phyloP scores from a whole-genome alignment of 2,329 filamentous ascomycete genomes.

The Penicillium thymicola region DNA sequence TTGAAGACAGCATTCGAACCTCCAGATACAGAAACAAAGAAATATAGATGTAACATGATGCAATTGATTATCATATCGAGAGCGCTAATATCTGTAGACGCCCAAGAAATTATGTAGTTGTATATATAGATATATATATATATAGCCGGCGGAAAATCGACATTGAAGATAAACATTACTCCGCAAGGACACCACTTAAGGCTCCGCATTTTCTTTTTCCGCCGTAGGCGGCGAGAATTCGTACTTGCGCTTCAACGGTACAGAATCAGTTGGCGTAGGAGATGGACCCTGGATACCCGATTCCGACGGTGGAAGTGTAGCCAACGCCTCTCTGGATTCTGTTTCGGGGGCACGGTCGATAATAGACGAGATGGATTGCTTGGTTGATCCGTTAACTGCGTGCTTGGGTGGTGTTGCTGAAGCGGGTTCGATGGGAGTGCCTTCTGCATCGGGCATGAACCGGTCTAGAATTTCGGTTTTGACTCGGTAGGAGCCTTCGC shows the following conservation, averaged over 20 bases:
- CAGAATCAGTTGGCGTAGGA: slow-evolving; percentile 13
- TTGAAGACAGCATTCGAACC: not conserved
- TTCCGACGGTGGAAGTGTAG: slow-evolving; percentile 23
- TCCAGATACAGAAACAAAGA: not conserved
- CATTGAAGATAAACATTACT: slow-evolving; percentile 15
- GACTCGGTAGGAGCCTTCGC: slow-evolving; percentile 23
- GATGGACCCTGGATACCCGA: slow-evolving; percentile 17
- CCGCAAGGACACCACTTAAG: slow-evolving; percentile 17
- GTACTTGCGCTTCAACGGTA: slow-evolving; percentile 23
- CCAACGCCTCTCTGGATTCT: slow-evolving; percentile 23
- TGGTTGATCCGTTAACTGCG: slow-evolving; percentile 30
- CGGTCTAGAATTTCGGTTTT: slow-evolving; percentile 31
- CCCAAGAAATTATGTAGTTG: slow-evolving; percentile 8
- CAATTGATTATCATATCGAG: slow-evolving; percentile 10
- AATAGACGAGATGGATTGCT: slow-evolving; percentile 41
- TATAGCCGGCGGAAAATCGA: slow-evolving; percentile 2
- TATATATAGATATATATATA: not conserved
- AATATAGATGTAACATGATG: slow-evolving; percentile 1
- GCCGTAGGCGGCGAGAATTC: slow-evolving; percentile 15
- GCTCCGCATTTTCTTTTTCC: slow-evolving; percentile 27
- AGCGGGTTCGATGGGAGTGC: slow-evolving; percentile 8
- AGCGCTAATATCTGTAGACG: not conserved
- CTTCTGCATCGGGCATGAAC: slow-evolving; percentile 18
- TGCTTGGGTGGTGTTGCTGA: slow-evolving; percentile 16
- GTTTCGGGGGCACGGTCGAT: slow-evolving; percentile 35